These are phyloP conservation scores for Trichoderma atroviride DNA, from an alignment of 2,329 filamentous ascomycete species.

Conservation along the genomic window DNA sequence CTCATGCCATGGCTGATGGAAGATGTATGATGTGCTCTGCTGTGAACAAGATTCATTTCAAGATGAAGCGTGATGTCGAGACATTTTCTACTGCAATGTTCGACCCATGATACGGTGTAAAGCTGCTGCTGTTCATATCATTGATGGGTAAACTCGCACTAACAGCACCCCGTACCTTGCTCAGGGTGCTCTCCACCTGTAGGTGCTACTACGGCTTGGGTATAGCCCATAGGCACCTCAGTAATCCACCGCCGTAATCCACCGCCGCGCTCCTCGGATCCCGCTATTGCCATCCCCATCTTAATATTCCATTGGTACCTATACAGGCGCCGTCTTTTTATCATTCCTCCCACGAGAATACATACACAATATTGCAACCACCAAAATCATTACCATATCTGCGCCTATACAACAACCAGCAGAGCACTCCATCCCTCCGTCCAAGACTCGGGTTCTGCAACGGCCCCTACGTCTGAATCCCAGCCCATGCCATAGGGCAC, in stretches of 20 bases:
- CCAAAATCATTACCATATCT: not conserved
- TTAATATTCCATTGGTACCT: not conserved
- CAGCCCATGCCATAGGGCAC: conserved; percentile 25
- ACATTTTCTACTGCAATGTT: not conserved
- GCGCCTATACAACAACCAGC: not conserved
- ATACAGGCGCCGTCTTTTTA: not conserved
- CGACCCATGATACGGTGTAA: not conserved
- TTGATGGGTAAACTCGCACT: not conserved
- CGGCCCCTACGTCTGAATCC: not conserved
- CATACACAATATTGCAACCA: not conserved
- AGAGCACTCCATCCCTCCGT: no score
- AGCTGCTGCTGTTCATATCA: not conserved
- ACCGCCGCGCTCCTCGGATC: conserved; percentile 6
- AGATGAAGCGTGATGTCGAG: not conserved
- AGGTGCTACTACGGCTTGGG: not conserved
- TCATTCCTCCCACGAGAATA: not conserved
- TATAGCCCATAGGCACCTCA: not conserved
- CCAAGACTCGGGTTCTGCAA: not conserved
- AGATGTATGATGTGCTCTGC: not conserved
- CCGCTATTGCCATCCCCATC: conserved; percentile 7
- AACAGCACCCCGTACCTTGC: not conserved
- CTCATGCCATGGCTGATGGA: not conserved
- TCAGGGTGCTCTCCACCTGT: not conserved
- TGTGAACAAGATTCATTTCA: not conserved
- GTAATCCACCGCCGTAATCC: not conserved